phyloP scores from a whole-genome alignment of 805 yeast species.

The Saturnispora silvae region DNA sequence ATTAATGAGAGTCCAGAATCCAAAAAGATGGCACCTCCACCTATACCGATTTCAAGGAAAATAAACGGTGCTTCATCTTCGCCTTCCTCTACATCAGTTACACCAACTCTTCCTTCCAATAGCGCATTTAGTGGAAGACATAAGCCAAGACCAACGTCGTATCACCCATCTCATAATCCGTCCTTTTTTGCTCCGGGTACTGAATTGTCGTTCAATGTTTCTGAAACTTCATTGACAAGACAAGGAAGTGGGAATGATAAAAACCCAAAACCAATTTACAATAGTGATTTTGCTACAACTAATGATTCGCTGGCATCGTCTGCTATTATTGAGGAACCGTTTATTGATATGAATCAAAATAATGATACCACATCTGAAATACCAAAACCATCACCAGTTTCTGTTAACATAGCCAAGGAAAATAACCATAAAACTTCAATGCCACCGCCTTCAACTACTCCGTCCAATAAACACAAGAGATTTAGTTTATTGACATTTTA shows the following conservation, averaged over 20 bases:
- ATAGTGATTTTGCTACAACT: slow-evolving; percentile 11
- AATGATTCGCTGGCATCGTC: slow-evolving; percentile 18
- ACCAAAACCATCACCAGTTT: not conserved
- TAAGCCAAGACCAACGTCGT: slow-evolving; percentile 76
- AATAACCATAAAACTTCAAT: slow-evolving; percentile 1
- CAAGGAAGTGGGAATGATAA: not conserved
- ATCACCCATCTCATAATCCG: slow-evolving; percentile 47
- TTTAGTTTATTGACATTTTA: slow-evolving; percentile 27
- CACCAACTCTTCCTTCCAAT: not conserved
- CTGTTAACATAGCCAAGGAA: slow-evolving; percentile 6
- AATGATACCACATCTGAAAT: not conserved
- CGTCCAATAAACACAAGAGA: slow-evolving; percentile 18
- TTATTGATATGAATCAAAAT: not conserved
- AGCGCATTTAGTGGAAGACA: slow-evolving; percentile 26
- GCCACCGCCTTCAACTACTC: not conserved
- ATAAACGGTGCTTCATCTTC: slow-evolving; percentile 7
- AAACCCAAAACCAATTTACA: slow-evolving; percentile 9
- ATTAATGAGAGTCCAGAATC: slow-evolving; percentile 35
- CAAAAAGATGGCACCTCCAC: slow-evolving; percentile 17
- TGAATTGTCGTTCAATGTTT: slow-evolving; percentile 23
- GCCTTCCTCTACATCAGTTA: not conserved
- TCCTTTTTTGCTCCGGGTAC: slow-evolving; percentile 19
- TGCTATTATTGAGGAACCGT: slow-evolving; percentile 21
- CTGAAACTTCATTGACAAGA: slow-evolving; percentile 17
- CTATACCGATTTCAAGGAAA: slow-evolving; percentile 18